Base-by-base conservation (phyloP, 2,329 filamentous ascomycete species). In the Aspergillus pseudoviridinutans region DNA sequence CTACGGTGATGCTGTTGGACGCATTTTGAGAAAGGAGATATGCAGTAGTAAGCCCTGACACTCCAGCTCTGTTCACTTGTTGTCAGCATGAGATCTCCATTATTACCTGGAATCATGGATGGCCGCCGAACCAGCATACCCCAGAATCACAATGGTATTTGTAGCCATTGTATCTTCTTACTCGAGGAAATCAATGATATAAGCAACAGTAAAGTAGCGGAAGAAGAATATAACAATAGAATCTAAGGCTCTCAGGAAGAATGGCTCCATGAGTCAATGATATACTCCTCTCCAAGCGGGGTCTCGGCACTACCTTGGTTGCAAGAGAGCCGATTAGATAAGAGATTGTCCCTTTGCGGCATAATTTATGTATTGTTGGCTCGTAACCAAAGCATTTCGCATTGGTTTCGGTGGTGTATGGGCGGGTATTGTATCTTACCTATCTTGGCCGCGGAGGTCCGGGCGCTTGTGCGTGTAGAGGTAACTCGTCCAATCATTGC, bases 11-110 rank as follows among this genome's bases (percentile, higher is more conserved):
- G 27, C 79, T 77, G 64, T 87, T 81, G 10, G 74, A 67, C 4
- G 77, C 73, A 64, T 85, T 80, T 58, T 79, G 79, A 12, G 86
- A 86, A 14, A 89, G 76, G 17, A 85, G 74, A 25, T 87, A 77
- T 38, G 87, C 86, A 1, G 85, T 87, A 2, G 87, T 88, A 53
- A 89, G 78, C 27, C 86, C 86, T 32, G 84, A 79, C 5, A 89
- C 85, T 50, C 87, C 87, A 53, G 86, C 87, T 53, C 85, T 87
- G 46, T 42, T 60, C 42, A 60, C 58, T 58, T 24, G 28, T n/a
- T 27, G 41, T 55, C 25, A 49, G 52, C 25, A 24, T 38, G 42
- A 44, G 35, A 50, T 41, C 28, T 58, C 49, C 14, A 46, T 29
- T 46, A 53, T 28, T 24, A 3, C 10, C 54, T 42, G 53, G 42